Evolutionary conservation across 2,329 filamentous ascomycete species (phyloP).

Genomic region (Madurella mycetomatis): DNA sequence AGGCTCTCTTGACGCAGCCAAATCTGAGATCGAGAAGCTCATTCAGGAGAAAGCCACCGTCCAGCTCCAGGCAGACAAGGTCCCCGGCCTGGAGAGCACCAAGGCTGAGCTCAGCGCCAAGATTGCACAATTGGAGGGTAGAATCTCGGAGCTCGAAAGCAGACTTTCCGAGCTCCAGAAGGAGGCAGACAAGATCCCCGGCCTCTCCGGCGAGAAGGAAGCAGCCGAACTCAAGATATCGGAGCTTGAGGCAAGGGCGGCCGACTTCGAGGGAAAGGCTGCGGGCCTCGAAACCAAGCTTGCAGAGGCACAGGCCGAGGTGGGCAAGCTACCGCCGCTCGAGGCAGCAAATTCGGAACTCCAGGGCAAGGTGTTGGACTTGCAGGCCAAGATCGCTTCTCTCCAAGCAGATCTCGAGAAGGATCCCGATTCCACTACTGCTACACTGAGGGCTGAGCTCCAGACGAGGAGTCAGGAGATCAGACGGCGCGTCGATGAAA

Average conservation of each 20-base stretch:
- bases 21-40: constrained; percentile 22
- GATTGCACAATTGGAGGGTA: constrained; percentile 19
- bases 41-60: constrained; percentile 20
- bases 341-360: constrained; percentile 17
- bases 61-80: constrained; percentile 25
- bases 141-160: constrained; percentile 19
- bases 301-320: constrained; percentile 17
- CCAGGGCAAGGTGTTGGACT: constrained; percentile 18
- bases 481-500: constrained; percentile 22
- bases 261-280: constrained; percentile 17
- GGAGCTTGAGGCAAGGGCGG: constrained; percentile 17
- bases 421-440: constrained; percentile 20
- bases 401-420: constrained; percentile 23
- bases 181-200: constrained; percentile 25
- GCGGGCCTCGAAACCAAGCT: constrained; percentile 20
- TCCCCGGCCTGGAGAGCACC: constrained; percentile 15
- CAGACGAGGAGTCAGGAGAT: constrained; percentile 24
- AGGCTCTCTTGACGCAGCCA: constrained; percentile 20
- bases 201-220: constrained; percentile 22
- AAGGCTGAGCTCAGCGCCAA: constrained; percentile 18
- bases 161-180: constrained; percentile 19
- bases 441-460: constrained; percentile 23
- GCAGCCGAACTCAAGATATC: constrained; percentile 16
- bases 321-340: constrained; percentile 17
- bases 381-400: constrained; percentile 20